Percentiles rank a stretch among this genome's conserved stretches.
phyloP scores from a whole-genome alignment of 140 eudicot species.

The Oenanthe javanica region DNA sequence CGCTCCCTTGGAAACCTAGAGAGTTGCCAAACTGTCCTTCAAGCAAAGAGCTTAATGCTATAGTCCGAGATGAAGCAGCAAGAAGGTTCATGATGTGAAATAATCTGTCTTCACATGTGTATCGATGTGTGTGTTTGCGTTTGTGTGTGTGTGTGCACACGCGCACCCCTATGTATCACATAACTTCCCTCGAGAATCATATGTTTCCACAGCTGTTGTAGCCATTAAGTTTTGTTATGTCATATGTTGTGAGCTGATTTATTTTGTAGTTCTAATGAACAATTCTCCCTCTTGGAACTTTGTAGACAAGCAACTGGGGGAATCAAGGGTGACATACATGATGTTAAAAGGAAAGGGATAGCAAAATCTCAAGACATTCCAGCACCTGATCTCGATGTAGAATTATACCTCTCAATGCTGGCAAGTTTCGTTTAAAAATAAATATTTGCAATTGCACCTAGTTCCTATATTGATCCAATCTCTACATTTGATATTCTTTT shows the following conservation, averaged over 20 bases:
- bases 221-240: neutral
- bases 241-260: neutral
- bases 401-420: constrained; percentile 69
- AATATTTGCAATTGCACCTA: neutral
- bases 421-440: constrained; percentile 19
- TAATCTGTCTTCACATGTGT: neutral
- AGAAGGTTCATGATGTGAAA: constrained; percentile 44
- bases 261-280: neutral
- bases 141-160: too few species aligned
- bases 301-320: constrained; percentile 75
- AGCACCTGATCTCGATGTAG: constrained; percentile 88
- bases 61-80: constrained; percentile 85
- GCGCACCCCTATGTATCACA: neutral
- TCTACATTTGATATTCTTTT: neutral
- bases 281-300: constrained; percentile 2
- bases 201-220: neutral
- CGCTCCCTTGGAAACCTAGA: constrained; percentile 91
- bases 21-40: constrained; percentile 94
- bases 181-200: neutral
- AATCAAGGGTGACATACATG: constrained; percentile 47
- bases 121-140: neutral
- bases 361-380: constrained; percentile 72
- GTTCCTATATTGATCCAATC: neutral
- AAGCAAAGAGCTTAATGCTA: constrained; percentile 89
- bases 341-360: constrained; percentile 50